Conservation (phyloP, 495 filamentous ascomycete genomes). For the Copromyces sp. region DNA sequence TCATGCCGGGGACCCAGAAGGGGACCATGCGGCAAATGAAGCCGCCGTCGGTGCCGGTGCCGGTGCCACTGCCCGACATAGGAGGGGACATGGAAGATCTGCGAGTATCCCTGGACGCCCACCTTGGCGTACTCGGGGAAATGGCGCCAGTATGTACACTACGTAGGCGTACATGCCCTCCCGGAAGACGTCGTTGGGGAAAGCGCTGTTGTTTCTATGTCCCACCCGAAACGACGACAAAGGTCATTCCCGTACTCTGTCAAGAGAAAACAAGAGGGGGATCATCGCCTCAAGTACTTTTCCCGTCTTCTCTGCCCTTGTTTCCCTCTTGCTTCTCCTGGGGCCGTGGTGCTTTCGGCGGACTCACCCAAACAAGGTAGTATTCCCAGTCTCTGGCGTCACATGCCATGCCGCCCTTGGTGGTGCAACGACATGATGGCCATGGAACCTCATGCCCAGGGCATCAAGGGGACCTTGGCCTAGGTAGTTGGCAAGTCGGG, state of each 20-base stretch:
- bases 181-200: slow-evolving; percentile 39
- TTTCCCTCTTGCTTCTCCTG: background rate
- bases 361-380: background rate
- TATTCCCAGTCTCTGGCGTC: background rate
- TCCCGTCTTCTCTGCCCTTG: background rate
- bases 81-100: slow-evolving; percentile 10
- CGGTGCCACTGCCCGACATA: too few species aligned
- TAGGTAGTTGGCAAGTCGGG: too few species aligned
- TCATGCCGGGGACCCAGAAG: slow-evolving; percentile 14
- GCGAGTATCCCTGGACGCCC: slow-evolving; percentile 42
- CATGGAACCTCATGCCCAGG: background rate
- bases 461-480: background rate
- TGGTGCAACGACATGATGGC: background rate
- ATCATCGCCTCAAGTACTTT: background rate
- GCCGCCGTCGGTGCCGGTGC: too few species aligned
- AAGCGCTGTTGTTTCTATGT: slow-evolving; percentile 20
- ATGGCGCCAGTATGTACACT: slow-evolving; percentile 35
- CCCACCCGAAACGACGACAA: slow-evolving; percentile 34
- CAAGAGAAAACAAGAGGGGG: background rate
- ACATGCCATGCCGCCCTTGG: background rate
- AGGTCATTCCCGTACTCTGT: background rate
- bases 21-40: slow-evolving; percentile 12
- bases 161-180: slow-evolving; percentile 34
- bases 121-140: slow-evolving; percentile 33
- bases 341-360: background rate